Evolutionary conservation across 1,284 basidiomycete genomes (phyloP).

Genomic region (Macrocystidia cucumis): DNA sequence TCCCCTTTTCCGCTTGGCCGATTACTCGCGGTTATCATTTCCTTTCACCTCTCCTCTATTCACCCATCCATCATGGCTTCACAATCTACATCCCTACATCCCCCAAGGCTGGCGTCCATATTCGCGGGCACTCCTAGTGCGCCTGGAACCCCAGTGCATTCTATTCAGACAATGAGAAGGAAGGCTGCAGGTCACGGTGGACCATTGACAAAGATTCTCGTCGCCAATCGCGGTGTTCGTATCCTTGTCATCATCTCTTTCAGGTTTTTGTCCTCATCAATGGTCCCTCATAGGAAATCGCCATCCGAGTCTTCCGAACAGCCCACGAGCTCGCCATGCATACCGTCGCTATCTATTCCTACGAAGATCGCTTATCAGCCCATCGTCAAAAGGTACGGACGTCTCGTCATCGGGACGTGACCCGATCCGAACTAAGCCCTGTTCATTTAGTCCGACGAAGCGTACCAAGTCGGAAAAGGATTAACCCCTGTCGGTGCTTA

Average conservation of each 20-base stretch:
- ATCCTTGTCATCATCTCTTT: constrained; percentile 6
- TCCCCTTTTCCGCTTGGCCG: no score
- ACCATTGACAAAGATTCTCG: constrained; percentile 88
- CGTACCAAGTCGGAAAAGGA: constrained; percentile 96
- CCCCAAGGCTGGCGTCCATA: constrained; percentile 63
- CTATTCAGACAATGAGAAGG: constrained; percentile 86
- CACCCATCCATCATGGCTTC: constrained; percentile 37
- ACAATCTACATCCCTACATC: constrained; percentile 45
- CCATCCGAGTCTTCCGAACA: constrained; percentile 97
- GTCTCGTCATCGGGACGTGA: constrained; percentile 5
- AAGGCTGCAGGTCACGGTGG: constrained; percentile 89
- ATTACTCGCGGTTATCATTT: no score
- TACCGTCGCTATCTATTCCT: constrained; percentile 97
- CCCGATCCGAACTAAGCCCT: constrained; percentile 6
- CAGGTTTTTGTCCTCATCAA: constrained; percentile 1
- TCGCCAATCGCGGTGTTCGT: constrained; percentile 91
- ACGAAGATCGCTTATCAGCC: constrained; percentile 93
- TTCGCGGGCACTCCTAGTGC: constrained; percentile 67
- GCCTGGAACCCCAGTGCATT: constrained; percentile 77
- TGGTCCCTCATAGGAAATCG: constrained; percentile 76
- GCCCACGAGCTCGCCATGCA: constrained; percentile 99
- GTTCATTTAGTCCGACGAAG: constrained; percentile 83
- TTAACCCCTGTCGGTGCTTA: constrained; percentile 95
- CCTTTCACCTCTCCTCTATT: constrained; percentile 5
- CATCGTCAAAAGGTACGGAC: constrained; percentile 88